Evolutionary conservation across 768 basidiomycete genomes (phyloP).

Genomic region (Scleroderma bovista): DNA sequence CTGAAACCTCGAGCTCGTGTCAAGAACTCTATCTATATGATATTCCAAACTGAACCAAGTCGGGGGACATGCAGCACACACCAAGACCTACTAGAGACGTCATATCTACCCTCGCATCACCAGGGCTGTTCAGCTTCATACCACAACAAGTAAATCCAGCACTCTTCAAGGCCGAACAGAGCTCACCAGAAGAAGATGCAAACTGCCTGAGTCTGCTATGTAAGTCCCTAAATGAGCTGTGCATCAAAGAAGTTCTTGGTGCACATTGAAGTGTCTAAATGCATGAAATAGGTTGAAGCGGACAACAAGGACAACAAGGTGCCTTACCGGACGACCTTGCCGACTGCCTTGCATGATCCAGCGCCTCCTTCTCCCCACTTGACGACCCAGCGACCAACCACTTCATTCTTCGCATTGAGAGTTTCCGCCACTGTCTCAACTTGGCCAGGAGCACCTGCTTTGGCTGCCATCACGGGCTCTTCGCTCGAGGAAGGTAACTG

Average conservation of each 20-base stretch:
- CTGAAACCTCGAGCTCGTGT: too few relatives aligned
- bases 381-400: constrained; percentile 76
- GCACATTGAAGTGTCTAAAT: constrained; percentile 46
- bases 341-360: constrained; percentile 59
- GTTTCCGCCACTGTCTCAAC: constrained; percentile 85
- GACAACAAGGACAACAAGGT: neutral
- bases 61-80: too few relatives aligned
- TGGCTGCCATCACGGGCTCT: constrained; percentile 27
- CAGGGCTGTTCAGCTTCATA: too few relatives aligned
- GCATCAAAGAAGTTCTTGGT: constrained; percentile 40
- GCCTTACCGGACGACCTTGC: constrained; percentile 60
- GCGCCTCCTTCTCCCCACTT: constrained; percentile 63
- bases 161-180: neutral
- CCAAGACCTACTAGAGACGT: too few relatives aligned
- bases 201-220: neutral
- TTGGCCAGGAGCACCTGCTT: constrained; percentile 36
- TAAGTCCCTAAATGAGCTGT: neutral
- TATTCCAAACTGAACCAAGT: too few relatives aligned
- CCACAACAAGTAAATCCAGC: neutral
- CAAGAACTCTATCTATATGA: too few relatives aligned
- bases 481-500: constrained; percentile 35
- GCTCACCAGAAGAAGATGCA: neutral
- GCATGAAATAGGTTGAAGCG: neutral
- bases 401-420: constrained; percentile 45
- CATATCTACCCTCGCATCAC: too few relatives aligned